Base-by-base conservation (phyloP, 2,329 filamentous ascomycete species). In the Atkinsonella texensis region DNA sequence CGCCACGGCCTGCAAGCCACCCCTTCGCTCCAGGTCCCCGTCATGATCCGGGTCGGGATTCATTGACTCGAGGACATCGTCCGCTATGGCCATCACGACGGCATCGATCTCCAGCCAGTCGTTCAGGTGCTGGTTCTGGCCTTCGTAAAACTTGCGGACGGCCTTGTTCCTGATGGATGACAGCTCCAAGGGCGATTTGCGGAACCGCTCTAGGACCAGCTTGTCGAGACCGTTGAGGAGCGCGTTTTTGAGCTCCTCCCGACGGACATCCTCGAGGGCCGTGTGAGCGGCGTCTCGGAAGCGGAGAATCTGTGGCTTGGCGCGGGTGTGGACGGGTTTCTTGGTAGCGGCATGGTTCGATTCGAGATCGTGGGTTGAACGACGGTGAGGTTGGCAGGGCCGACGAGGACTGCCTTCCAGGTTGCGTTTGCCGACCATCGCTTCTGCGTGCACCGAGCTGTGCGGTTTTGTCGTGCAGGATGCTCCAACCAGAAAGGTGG, bases 101-200 rank as follows among this genome's bases (percentile, higher is more conserved):
- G 63, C 64, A 7, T 66, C 63, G 0, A 66, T 64, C 55, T 65
- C 63, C 28, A 65, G 61, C 63, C 63, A 66, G 52, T 66, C 64
- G 32, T 66, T 65, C 33, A 66, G 52, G 0, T 59, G 54, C 46
- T 62, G 56, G 20, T 66, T 66, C 51, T 66, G 64, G 13, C 51
- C 45, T 45, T 60, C 58, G 51, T 66, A 66, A 44, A 65, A 66
- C 0, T 31, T 35, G 2, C 63, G 56, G 2, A 66, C 0, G n/a
- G 57, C 56, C 20, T 64, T 65, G 46, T 63, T 64, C 48, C 56
- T 54, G 5, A 65, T 64, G 1, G 15, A 46, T 15, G 58, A 58
- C 13, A 66, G 55, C 42, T 66, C 64, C 0, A 55, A 53, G 18
- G 63, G 57, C 40, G 59, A 54, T 41, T 64, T 65, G 50, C 64